Conservation (phyloP, 192 early-diverging fungal species). For the Coemansia asiatica region DNA sequence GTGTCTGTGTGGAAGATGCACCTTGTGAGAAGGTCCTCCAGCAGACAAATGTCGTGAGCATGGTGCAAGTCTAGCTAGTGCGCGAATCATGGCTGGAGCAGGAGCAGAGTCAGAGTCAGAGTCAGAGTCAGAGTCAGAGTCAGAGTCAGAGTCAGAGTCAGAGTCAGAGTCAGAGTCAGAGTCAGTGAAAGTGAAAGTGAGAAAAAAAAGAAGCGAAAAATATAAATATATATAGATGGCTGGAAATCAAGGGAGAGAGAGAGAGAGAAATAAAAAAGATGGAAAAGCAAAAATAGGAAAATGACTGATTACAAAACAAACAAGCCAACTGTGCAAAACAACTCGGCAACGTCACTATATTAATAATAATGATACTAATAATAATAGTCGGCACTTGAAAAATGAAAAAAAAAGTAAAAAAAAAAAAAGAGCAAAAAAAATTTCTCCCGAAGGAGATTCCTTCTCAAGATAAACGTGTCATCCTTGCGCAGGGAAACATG, state of each 20-base stretch:
- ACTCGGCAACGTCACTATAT: no score
- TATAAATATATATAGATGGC: not conserved
- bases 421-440: conserved; percentile 24
- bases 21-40: no score
- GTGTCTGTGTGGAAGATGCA: not conserved
- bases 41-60: no score
- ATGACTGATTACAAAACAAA: no score
- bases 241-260: not conserved
- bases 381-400: not conserved
- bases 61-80: no score
- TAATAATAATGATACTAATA: not conserved
- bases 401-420: conserved; percentile 6
- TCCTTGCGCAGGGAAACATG: conserved; percentile 50
- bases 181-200: not conserved
- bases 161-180: no score
- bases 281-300: not conserved
- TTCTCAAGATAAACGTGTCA: conserved; percentile 52
- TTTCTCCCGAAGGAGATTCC: conserved; percentile 45
- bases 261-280: not conserved
- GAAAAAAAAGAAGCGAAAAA: not conserved
- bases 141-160: not conserved
- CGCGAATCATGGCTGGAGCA: no score
- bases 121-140: no score
- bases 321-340: no score
- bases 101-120: no score